Conservation (phyloP, 441 rosid species). For the Codiaeum variegatum region DNA sequence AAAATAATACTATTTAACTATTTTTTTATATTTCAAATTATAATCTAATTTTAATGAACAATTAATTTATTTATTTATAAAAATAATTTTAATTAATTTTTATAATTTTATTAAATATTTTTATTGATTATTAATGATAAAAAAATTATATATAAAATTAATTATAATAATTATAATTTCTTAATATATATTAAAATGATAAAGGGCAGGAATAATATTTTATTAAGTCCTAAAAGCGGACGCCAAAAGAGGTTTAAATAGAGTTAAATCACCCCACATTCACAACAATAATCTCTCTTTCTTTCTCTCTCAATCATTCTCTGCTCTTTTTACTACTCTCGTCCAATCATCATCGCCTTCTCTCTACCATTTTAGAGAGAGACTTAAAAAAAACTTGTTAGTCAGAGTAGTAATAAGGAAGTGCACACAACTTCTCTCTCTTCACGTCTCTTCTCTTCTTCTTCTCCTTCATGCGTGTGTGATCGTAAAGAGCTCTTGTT, state of each 20-base stretch:
- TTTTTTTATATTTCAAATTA: too few species aligned
- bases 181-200: too few species aligned
- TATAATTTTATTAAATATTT: too few species aligned
- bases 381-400: constrained; percentile 26
- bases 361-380: not conserved
- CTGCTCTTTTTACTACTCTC: constrained; percentile 24
- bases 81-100: too few species aligned
- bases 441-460: constrained; percentile 13
- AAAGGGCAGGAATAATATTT: too few species aligned
- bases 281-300: constrained; percentile 20
- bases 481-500: constrained; percentile 19
- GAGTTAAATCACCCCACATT: constrained; percentile 31
- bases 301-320: constrained; percentile 43
- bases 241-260: constrained; percentile 51
- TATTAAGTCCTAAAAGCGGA: constrained; percentile 31
- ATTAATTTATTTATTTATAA: too few species aligned
- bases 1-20: too few species aligned
- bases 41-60: too few species aligned
- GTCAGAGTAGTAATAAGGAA: constrained; percentile 18
- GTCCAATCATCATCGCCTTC: constrained; percentile 31
- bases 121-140: too few species aligned
- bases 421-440: not conserved
- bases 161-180: too few species aligned
- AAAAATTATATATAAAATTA: too few species aligned
- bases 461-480: not conserved